Evolutionary conservation across 176 grass and related monocot species (phyloP), one percentile per base, ranked within the genome.

Genomic region (Musa troglodytarum): DNA sequence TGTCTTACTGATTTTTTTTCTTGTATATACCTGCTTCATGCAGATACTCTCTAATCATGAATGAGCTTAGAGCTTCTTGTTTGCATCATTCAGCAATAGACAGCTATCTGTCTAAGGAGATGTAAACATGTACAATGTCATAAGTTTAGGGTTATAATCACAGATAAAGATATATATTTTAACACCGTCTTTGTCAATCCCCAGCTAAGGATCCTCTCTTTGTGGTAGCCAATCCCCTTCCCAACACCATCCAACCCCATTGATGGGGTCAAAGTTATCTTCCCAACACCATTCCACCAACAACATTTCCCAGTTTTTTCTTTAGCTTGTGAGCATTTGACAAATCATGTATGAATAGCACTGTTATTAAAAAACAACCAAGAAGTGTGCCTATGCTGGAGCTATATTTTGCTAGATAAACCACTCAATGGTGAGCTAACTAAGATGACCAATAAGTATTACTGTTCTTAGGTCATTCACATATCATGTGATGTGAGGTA

Each of bases 1-100:
- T 78, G 90, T 62, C 61, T 24, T 29, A 17, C 28, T 50, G 50
- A 50, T 10, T 70, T 3, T 3, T 29, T 70, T 70, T 70, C 17
- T 70, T 19, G 15, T 50, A 52, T 70, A 34, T 50, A 51, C 5
- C 68, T 11, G 2, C 11, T 9, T 10, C 51, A 7, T 9, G 2
- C 16, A 21, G 3, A n/a, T 51, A 50, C 13, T 69, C 15, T 15
- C 14, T 29, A 13, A 50, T 69, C 3, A 49, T n/a, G 50, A 13
- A 11, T 8, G 5, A 49, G 1, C 24, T 49, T 50, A 8, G 19
- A 10, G 10, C 34, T 69, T 69, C 23, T 22, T 50, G 14, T 43
- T 69, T 69, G 67, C 0, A 64, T 64, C 62, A 64, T 1, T 25
- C 20, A 64, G 29, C 29, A 34, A 34, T 34, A 5, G 29, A 34